A percentile compares a stretch with the other conserved stretches of the same genome.
Evolutionary conservation across 2,329 filamentous ascomycete species (phyloP).

Genomic region (Falciphora oryzae): DNA sequence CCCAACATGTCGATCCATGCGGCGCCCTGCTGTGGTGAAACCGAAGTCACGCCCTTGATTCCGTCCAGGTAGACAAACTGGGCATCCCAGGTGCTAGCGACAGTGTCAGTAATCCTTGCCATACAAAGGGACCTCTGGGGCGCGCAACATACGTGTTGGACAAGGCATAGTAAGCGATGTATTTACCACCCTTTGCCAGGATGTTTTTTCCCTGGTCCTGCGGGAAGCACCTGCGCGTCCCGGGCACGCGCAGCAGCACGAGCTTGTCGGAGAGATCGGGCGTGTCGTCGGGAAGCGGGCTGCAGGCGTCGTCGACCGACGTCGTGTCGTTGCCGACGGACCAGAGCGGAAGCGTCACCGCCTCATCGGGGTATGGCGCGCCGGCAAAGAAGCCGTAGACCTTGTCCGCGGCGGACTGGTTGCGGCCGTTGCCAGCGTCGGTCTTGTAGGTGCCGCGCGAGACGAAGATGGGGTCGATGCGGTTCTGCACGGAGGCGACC

Average conservation of each 20-base stretch:
- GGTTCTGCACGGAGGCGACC: conserved; percentile 5
- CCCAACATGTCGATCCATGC: conserved; percentile 33
- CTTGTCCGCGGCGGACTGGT: not conserved
- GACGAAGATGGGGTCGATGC: not conserved
- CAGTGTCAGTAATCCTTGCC: too few relatives aligned
- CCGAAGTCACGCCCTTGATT: conserved; percentile 1
- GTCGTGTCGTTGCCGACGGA: conserved; percentile 5
- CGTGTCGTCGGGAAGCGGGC: conserved; percentile 7
- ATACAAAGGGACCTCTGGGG: too few relatives aligned
- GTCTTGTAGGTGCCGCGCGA: conserved; percentile 3
- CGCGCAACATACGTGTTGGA: not conserved
- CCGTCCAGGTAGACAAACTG: not conserved
- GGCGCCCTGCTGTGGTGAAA: conserved; percentile 3
- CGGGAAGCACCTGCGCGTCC: conserved; percentile 10
- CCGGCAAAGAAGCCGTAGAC: not conserved
- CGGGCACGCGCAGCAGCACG: conserved; percentile 8
- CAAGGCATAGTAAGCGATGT: conserved; percentile 26
- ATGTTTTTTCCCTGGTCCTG: conserved; percentile 24
- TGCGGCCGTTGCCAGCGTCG: not conserved
- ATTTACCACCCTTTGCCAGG: conserved; percentile 22
- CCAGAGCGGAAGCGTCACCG: conserved; percentile 4
- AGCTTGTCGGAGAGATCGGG: conserved; percentile 5
- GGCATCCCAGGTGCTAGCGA: not conserved
- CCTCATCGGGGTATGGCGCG: not conserved
- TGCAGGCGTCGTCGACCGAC: conserved; percentile 3